Conservation (phyloP, 495 filamentous ascomycete genomes). For the Immersiella caudata region DNA sequence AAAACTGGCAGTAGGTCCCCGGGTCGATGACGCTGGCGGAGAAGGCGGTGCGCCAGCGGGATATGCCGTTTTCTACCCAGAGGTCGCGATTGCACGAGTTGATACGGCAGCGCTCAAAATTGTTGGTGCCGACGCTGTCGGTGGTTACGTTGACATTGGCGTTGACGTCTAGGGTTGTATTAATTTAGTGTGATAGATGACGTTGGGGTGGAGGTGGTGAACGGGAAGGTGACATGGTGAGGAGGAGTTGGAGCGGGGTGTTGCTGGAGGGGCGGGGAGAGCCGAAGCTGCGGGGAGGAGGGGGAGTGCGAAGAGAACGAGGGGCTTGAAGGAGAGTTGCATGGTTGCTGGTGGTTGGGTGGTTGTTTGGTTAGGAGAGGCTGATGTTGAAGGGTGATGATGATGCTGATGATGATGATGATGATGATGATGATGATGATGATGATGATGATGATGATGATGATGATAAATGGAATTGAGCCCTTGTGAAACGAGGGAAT, state of each 20-base stretch:
- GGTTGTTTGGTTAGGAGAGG: neutral
- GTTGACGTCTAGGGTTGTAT: neutral
- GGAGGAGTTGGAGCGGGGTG: neutral
- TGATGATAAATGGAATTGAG: no score
- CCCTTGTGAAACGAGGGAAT: no score
- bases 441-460: no score
- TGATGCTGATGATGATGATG: no score
- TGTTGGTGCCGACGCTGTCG: neutral
- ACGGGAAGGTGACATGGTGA: no score
- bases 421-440: no score
- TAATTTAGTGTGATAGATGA: no score
- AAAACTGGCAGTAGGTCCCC: neutral
- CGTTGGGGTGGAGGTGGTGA: no score
- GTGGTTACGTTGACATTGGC: neutral
- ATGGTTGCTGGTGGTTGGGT: neutral
- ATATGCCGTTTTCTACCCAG: neutral
- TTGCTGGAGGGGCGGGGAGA: neutral
- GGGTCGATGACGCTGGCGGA: neutral
- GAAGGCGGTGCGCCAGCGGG: neutral
- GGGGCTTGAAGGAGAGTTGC: neutral
- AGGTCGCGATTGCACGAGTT: neutral
- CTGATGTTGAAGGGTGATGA: no score
- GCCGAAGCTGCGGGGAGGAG: neutral
- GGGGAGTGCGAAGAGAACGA: neutral
- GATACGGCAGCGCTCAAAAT: neutral